Conservation (phyloP, 1,139 yeast species). For the Hyphopichia burtonii region DNA sequence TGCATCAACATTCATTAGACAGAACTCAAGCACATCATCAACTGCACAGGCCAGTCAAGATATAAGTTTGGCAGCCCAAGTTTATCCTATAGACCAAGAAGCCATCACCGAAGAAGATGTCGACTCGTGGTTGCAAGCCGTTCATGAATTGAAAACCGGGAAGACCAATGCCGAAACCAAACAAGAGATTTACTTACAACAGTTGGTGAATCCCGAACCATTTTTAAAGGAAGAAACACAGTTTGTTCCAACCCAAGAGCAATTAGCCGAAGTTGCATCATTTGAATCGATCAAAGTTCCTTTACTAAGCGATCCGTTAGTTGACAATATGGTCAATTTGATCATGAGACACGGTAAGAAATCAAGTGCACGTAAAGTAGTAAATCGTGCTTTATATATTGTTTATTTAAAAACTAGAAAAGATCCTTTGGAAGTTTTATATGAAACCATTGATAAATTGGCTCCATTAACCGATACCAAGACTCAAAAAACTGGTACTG, state of each 20-base stretch:
- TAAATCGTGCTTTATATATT: slow-evolving; percentile 78
- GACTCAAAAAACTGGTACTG: slow-evolving; percentile 80
- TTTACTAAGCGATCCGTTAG: slow-evolving; percentile 60
- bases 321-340: slow-evolving; percentile 77
- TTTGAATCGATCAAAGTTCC: slow-evolving; percentile 61
- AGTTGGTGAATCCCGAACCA: slow-evolving; percentile 34
- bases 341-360: slow-evolving; percentile 94
- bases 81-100: slow-evolving; percentile 40
- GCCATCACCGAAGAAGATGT: slow-evolving; percentile 54
- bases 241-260: slow-evolving; percentile 60
- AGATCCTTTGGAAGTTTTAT: slow-evolving; percentile 77
- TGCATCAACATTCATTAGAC: slow-evolving; percentile 5
- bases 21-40: slow-evolving; percentile 5
- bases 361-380: slow-evolving; percentile 70
- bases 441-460: slow-evolving; percentile 72
- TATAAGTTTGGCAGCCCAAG: slow-evolving; percentile 32
- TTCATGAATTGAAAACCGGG: slow-evolving; percentile 52
- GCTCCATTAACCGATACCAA: slow-evolving; percentile 84
- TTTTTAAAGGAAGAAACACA: slow-evolving; percentile 36
- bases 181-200: slow-evolving; percentile 44
- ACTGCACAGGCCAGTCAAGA: slow-evolving; percentile 3
- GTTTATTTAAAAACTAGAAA: slow-evolving; percentile 68
- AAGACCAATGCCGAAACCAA: slow-evolving; percentile 33
- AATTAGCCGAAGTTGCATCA: slow-evolving; percentile 51
- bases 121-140: slow-evolving; percentile 65